phyloP scores from a whole-genome alignment of 495 filamentous ascomycete species.

The Aspergillus sclerotiicarbonarius region DNA sequence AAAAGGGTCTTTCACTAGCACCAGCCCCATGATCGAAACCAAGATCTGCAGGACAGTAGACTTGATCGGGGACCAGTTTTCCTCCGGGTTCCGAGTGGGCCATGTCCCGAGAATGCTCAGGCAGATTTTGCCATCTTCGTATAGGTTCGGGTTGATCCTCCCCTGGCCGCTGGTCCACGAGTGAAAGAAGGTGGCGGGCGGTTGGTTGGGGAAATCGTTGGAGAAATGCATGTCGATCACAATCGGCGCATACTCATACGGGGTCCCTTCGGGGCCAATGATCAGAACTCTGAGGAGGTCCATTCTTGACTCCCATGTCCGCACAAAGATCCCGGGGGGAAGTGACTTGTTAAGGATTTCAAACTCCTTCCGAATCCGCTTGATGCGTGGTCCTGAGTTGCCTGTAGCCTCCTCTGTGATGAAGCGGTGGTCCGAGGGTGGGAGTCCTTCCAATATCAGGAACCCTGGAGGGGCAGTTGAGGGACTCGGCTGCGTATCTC shows the following conservation, averaged over 20 bases:
- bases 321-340: slow-evolving; percentile 54
- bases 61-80: slow-evolving; percentile 50
- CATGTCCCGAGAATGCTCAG: slow-evolving; percentile 60
- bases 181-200: slow-evolving; percentile 56
- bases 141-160: slow-evolving; percentile 61
- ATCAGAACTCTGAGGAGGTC: slow-evolving; percentile 59
- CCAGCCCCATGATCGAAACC: slow-evolving; percentile 59
- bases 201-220: slow-evolving; percentile 42
- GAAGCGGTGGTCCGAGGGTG: slow-evolving; percentile 52
- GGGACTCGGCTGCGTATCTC: slow-evolving; percentile 1
- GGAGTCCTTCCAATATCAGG: slow-evolving; percentile 39
- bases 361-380: slow-evolving; percentile 55
- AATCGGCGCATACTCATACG: slow-evolving; percentile 62
- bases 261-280: slow-evolving; percentile 57
- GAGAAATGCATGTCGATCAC: slow-evolving; percentile 56
- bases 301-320: slow-evolving; percentile 58
- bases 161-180: slow-evolving; percentile 53
- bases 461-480: slow-evolving; percentile 36
- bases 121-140: slow-evolving; percentile 62
- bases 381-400: slow-evolving; percentile 28
- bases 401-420: slow-evolving; percentile 13
- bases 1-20: slow-evolving; percentile 58
- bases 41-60: slow-evolving; percentile 58
- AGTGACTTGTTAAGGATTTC: slow-evolving; percentile 54
- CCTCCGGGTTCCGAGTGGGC: slow-evolving; percentile 49